Evolutionary conservation across 495 filamentous ascomycete species (phyloP).

Genomic region (Talaromyces proteolyticus): DNA sequence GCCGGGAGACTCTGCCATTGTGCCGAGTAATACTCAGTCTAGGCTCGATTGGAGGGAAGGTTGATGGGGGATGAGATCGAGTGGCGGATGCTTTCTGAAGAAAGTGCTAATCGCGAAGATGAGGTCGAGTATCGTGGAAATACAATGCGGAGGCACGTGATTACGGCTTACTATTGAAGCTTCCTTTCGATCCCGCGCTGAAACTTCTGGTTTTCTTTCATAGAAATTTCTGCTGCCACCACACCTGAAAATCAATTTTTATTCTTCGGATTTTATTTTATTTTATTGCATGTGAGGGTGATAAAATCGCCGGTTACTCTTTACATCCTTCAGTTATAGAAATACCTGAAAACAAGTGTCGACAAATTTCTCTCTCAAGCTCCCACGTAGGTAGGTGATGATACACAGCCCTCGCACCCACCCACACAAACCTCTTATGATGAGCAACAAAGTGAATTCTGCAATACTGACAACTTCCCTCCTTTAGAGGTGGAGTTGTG

Average conservation of each 20-base stretch:
- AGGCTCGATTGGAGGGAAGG: background rate
- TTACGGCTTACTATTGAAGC: slow-evolving; percentile 3
- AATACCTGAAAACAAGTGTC: too few relatives aligned
- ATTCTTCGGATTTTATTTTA: background rate
- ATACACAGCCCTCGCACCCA: too few relatives aligned
- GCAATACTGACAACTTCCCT: slow-evolving; percentile 50
- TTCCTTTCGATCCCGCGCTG: background rate
- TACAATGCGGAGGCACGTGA: background rate
- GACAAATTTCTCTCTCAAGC: too few relatives aligned
- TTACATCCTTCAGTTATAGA: too few relatives aligned
- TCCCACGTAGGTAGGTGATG: too few relatives aligned
- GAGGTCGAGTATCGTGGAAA: background rate
- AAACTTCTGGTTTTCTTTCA: background rate
- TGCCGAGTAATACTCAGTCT: background rate
- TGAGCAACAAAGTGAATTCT: slow-evolving; percentile 47
- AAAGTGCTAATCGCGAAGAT: too few relatives aligned
- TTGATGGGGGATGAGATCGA: too few relatives aligned
- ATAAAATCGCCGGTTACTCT: too few relatives aligned
- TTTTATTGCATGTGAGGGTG: too few relatives aligned
- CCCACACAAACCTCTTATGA: too few relatives aligned
- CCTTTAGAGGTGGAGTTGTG: slow-evolving; percentile 31
- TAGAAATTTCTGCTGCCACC: background rate
- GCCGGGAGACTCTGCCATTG: slow-evolving; percentile 44
- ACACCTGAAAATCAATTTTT: background rate
- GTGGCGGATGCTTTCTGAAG: too few relatives aligned